A percentile compares a stretch with the other conserved stretches of the same genome.
phyloP scores from a whole-genome alignment of 139 green algal genomes.

The Micractinium sp. region DNA sequence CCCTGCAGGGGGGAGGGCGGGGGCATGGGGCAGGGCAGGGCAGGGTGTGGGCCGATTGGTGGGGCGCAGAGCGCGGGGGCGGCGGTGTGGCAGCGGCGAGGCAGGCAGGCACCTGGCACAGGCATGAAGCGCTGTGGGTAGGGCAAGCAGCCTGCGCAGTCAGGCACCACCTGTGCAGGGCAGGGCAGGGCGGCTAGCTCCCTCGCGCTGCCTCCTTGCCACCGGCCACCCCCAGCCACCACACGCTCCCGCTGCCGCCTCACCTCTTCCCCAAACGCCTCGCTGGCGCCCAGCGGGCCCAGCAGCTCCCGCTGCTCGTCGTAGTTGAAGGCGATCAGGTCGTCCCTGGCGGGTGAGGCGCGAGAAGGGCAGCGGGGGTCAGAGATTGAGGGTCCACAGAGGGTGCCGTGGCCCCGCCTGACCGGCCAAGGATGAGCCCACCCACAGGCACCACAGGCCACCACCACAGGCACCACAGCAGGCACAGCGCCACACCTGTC shows the following conservation, averaged over 20 bases:
- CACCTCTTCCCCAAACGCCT: conserved; percentile 56
- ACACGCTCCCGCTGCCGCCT: background rate
- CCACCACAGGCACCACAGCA: too few relatives aligned
- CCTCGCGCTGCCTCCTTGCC: too few relatives aligned
- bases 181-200: too few relatives aligned
- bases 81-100: too few relatives aligned
- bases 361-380: background rate
- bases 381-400: background rate
- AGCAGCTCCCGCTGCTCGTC: conserved; percentile 56
- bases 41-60: too few relatives aligned
- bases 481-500: too few relatives aligned
- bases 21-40: background rate
- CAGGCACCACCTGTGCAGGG: too few relatives aligned
- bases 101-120: too few relatives aligned
- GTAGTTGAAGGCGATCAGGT: conserved; percentile 59
- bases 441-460: background rate
- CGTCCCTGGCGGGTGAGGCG: conserved; percentile 7
- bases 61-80: too few relatives aligned
- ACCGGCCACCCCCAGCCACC: too few relatives aligned
- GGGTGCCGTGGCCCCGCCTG: background rate
- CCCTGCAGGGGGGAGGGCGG: conserved; percentile 28
- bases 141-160: too few relatives aligned
- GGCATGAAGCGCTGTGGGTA: too few relatives aligned
- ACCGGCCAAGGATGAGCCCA: background rate
- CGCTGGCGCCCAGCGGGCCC: conserved; percentile 52